Base-by-base conservation (phyloP, 257 asterid species). In the Primulina huaijiensis region DNA sequence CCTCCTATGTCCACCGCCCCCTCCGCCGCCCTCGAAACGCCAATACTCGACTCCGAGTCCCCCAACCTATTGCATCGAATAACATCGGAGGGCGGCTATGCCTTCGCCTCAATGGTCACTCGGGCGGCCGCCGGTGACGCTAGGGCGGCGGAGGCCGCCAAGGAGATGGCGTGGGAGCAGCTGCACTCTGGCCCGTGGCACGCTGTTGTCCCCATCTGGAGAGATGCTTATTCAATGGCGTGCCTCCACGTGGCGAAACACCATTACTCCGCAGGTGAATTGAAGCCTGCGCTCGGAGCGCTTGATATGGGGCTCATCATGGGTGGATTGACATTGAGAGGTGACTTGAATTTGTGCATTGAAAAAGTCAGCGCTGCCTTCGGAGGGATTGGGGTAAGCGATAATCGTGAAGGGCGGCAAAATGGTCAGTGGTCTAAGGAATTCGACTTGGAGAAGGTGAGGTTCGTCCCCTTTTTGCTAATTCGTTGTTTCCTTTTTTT, bases 91-190 rank as follows among this genome's bases (percentile, higher is more conserved):
- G 99, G 99, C 59, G 99, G 99, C 20, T 93, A 90, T 61, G 90
- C 92, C 72, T 93, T 83, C 85, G 86, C 84, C 59, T 80, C 91
- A 52, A 83, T 93, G 88, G 82, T 78, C 10, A 60, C 84, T 7
- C 78, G 76, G 12, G 97, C 99, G 19, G 90, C 90, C 37, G 83
- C 85, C 38, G 97, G 94, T 17, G 97, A 93, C 79, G 57, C 77
- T 53, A 73, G 83, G 21, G 96, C 96, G 64, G 99, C 99, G 75
- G 99, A 93, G 90, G 96, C 90, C 56, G 92, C 97, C 29, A 83
- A 72, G 75, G 99, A 93, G 77, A 80, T 93, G 89, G 99, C 99
- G 5, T 93, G 99, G 99, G 99, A 93, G 71, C 99, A 93, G 83
- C 87, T 93, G 37, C 97, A 93, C 59, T 89, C 92, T 1, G 99